Conservation (phyloP, 805 yeast genomes). For the Wickerhamomyces ciferrii region DNA sequence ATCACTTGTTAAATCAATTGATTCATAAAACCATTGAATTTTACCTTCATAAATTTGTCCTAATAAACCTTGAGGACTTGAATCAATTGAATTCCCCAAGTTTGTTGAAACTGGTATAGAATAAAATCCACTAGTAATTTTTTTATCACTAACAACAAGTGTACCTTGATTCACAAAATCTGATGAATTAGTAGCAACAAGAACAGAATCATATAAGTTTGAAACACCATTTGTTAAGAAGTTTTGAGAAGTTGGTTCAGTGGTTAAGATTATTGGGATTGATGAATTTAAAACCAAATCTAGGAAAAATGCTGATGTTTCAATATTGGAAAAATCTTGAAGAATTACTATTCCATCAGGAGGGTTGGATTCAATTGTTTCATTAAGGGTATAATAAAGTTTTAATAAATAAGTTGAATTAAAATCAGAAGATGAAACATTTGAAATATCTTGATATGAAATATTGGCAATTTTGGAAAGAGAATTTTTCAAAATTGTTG, state of each 20-base stretch:
- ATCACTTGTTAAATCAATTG: conserved; percentile 1
- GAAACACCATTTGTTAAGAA: conserved; percentile 46
- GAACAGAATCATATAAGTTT: conserved; percentile 45
- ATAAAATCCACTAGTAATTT: conserved; percentile 42
- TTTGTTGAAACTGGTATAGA: conserved; percentile 46
- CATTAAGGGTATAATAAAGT: conserved; percentile 29
- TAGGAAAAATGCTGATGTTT: conserved; percentile 45
- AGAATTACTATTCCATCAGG: conserved; percentile 43
- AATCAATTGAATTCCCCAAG: conserved; percentile 33
- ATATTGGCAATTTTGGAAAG: conserved; percentile 9
- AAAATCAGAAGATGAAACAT: conserved; percentile 9
- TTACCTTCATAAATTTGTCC: conserved; percentile 43
- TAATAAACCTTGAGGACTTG: conserved; percentile 40
- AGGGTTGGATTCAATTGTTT: conserved; percentile 18
- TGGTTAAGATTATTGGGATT: conserved; percentile 46
- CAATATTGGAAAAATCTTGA: conserved; percentile 45
- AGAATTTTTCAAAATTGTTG: conserved; percentile 3
- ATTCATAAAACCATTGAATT: conserved; percentile 29
- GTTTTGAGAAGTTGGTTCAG: no score
- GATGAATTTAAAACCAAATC: conserved; percentile 31
- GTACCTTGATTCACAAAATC: conserved; percentile 37
- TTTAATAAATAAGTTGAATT: conserved; percentile 29
- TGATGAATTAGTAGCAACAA: conserved; percentile 36
- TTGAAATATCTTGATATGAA: conserved; percentile 33
- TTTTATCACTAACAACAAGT: conserved; percentile 39